Base-by-base conservation (phyloP, 306 rosid genomes). In the Dryas octopetala region DNA sequence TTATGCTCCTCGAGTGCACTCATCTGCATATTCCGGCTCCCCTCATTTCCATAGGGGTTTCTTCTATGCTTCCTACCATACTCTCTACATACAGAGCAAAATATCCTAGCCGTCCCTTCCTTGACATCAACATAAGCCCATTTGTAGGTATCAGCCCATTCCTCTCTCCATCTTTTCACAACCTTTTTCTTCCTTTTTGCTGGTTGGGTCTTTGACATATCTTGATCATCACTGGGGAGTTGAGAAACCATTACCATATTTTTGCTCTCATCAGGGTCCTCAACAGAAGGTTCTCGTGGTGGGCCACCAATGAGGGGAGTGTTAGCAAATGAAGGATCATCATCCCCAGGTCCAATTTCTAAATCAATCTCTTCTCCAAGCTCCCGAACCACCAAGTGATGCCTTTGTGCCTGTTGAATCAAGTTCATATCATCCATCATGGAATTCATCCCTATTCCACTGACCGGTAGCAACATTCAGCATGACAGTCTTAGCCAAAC, bases 1-100 rank as follows among this genome's bases (percentile, higher is more conserved):
- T 95, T 95, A 79, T 95, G 98, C 64, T 95, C 98, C 80, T 95
- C 98, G 26, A 95, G 80, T 46, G 98, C 98, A 86, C 98, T 95
- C 98, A 95, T 95, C 90, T 95, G 98, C 98, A 95, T 95, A 79
- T 95, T 95, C 74, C 98, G 90, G 87, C 98, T 95, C 63, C 98
- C 98, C 80, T 95, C 98, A 68, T 95, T 95, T 64, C 98, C 98
- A 62, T 95, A 95, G 28, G 98, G 98, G 75, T 95, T 95, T 82
- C 98, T 87, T 83, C 98, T 84, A 81, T 95, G 98, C 87, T 90
- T 95, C 79, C 98, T 79, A 49, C 98, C 98, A 77, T 91, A 90
- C 83, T 95, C 98, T 82, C 94, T 82, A 84, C 98, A 95, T 63
- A 95, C 94, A 74, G 98, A 95, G 86, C 98, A 95, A 83, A 95